Evolutionary conservation across 2,329 filamentous ascomycete genomes (phyloP), one percentile per base, ranked within the genome.

Genomic region (Aspergillus sp.): DNA sequence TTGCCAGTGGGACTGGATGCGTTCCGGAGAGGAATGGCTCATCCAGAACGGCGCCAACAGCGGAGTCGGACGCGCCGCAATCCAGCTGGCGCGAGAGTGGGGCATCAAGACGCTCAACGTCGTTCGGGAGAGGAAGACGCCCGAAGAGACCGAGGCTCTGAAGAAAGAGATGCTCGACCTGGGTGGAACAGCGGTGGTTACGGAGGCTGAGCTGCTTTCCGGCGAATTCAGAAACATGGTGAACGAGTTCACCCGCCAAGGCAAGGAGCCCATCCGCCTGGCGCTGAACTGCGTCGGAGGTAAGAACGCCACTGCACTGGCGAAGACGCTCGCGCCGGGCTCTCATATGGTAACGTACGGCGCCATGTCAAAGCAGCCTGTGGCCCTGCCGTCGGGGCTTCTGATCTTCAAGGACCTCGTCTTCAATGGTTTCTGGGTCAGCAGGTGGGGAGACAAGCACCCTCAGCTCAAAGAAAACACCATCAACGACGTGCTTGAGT

Each of bases 11-110:
- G 67, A 76, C 3, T 72, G 86, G 65, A 67, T 80, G 50, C 71
- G 73, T 9, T 58, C 63, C 24, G 82, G 84, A n/a, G 89, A 92
- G 50, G 87, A 95, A 51, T 99, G 93, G 92, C 90, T 96, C 67
- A 85, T 99, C 44, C 94, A 99, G 74, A 99, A 99, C 69, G 94
- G 93, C 7, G 94, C 93, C 36, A 99, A 99, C 73, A 90, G 86
- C 40, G 94, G 91, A 10, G 94, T 99, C 14, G 94, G 94, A 1
- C 80, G 94, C 36, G 89, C 92, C 2, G 93, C 90, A 10, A 94
- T 97, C 59, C 94, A 99, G 74, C 78, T 99, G 1, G 93, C 83
- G 1, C 80, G 76, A 62, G 80, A 90, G 49, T 97, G 92, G 93
- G 93, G 93, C 0, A 82, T 94, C 65, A 87, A 90, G 65, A 95